Base-by-base conservation (phyloP, 1,284 basidiomycete species). In the Cutaneotrichosporon cutaneum region DNA sequence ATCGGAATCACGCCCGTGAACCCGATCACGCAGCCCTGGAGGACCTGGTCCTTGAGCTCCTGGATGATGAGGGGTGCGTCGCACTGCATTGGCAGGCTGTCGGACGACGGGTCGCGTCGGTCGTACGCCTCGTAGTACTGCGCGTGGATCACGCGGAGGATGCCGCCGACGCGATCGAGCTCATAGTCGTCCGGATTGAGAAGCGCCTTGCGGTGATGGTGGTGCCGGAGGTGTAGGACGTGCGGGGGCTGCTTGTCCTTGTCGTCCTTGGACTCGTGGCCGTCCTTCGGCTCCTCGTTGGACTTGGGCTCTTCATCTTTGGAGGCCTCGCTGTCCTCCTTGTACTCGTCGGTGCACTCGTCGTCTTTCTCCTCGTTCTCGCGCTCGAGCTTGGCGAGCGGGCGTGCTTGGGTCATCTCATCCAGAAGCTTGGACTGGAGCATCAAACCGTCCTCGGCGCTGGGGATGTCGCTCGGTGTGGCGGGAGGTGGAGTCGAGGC, bases 1-100 rank as follows among this genome's bases (percentile, higher is more conserved):
- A 94, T 85, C 2, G 95, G 94, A 60, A 98, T 94, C 50, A 99
- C 87, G 57, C 92, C 90, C 0, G 94, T 96, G 77, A 99, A 98
- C 32, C 94, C 83, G 27, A 99, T 85, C 70, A 89, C 85, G 50
- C 88, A 85, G 26, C 89, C 91, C 27, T 84, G 81, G 21, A 99
- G 83, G 0, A 92, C 89, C 62, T 86, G 83, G 24, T 82, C 75
- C 64, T 96, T 90, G 75, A 94, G 84, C 56, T 83, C 82, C 18
- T 90, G 88, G 61, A 99, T 94, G n/a, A 66, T 44, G 4, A 66
- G 54, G 11, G 64, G 61, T 18, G 62, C 35, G 35, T 66, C 64
- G 45, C 64, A 66, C 54, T 58, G 54, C 66, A 71, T 56, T 6
- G 71, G 71, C 53, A 71, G 55, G 0, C 14, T n/a, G 0, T 22